Conservation (phyloP, 805 yeast genomes). For the Nakazawaea pomicola region DNA sequence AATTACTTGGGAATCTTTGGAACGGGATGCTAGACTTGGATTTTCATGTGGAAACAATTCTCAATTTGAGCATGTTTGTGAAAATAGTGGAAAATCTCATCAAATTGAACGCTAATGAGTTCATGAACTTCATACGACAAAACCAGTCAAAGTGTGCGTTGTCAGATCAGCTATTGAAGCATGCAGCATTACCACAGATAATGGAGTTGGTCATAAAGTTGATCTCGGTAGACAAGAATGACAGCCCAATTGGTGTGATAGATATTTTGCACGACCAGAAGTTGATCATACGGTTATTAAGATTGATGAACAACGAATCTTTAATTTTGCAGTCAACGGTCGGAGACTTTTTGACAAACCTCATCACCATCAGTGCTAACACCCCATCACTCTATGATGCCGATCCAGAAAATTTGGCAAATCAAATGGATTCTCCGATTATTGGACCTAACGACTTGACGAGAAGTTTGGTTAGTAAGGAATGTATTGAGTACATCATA, state of each 20-base stretch:
- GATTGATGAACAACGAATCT: slow-evolving; percentile 42
- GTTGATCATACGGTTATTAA: slow-evolving; percentile 63
- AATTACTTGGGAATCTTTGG: slow-evolving; percentile 7
- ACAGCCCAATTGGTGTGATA: slow-evolving; percentile 79
- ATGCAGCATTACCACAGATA: slow-evolving; percentile 82
- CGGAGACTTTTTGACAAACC: slow-evolving; percentile 84
- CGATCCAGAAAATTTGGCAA: background rate
- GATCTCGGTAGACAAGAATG: slow-evolving; percentile 88
- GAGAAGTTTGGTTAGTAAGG: slow-evolving; percentile 76
- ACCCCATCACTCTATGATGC: slow-evolving; percentile 29
- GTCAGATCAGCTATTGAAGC: slow-evolving; percentile 70
- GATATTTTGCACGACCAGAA: slow-evolving; percentile 67
- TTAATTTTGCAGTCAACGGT: slow-evolving; percentile 3
- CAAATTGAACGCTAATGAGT: slow-evolving; percentile 74
- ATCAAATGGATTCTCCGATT: slow-evolving; percentile 41
- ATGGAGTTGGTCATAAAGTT: slow-evolving; percentile 86
- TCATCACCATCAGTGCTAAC: slow-evolving; percentile 49
- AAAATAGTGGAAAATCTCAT: slow-evolving; percentile 81
- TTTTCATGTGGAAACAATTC: slow-evolving; percentile 1
- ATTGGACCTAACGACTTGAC: slow-evolving; percentile 96
- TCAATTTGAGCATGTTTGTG: slow-evolving; percentile 41
- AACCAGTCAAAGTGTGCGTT: slow-evolving; percentile 29
- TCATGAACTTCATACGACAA: slow-evolving; percentile 63
- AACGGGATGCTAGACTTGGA: slow-evolving; percentile 2
- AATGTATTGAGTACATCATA: slow-evolving; percentile 61